A percentile compares a stretch with the other conserved stretches of the same genome.
These are phyloP conservation scores for Hyphodiscus sp. DNA, from an alignment of 2,329 filamentous ascomycete species.

Conservation along the genomic window DNA sequence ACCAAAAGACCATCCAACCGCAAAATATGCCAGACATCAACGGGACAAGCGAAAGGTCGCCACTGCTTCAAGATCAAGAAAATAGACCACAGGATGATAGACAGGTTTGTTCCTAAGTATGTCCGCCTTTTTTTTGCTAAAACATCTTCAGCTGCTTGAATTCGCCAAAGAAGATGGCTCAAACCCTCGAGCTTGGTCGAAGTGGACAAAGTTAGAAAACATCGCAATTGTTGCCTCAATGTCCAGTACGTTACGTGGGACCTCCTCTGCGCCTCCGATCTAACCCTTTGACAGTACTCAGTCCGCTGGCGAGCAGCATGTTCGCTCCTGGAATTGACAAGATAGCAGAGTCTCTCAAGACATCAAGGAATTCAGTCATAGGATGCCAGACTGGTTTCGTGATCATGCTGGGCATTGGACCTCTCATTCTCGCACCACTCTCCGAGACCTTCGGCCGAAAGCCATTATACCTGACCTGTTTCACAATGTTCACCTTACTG, in stretches of 20 bases:
- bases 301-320: constrained; percentile 33
- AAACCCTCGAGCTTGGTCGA: constrained; percentile 21
- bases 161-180: constrained; percentile 19
- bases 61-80: constrained; percentile 12
- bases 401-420: constrained; percentile 6
- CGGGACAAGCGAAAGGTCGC: constrained; percentile 11
- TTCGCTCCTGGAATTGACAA: constrained; percentile 44
- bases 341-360: constrained; percentile 30
- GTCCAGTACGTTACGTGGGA: constrained; percentile 15
- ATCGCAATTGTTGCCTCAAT: constrained; percentile 23
- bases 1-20: too few species aligned
- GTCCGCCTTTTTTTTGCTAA: not conserved
- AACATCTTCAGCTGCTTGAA: not conserved
- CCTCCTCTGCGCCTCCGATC: too few species aligned
- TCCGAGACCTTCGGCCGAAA: constrained; percentile 22
- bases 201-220: constrained; percentile 21
- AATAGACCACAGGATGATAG: not conserved
- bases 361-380: constrained; percentile 33
- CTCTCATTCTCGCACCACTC: constrained; percentile 15
- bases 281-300: too few species aligned
- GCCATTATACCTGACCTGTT: constrained; percentile 34
- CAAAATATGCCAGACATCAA: too few species aligned
- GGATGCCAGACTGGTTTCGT: constrained; percentile 40
- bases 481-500: constrained; percentile 28
- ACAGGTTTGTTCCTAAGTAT: too few species aligned